Conservation (phyloP, 2,329 filamentous ascomycete species). For the Colletotrichum costaricense region DNA sequence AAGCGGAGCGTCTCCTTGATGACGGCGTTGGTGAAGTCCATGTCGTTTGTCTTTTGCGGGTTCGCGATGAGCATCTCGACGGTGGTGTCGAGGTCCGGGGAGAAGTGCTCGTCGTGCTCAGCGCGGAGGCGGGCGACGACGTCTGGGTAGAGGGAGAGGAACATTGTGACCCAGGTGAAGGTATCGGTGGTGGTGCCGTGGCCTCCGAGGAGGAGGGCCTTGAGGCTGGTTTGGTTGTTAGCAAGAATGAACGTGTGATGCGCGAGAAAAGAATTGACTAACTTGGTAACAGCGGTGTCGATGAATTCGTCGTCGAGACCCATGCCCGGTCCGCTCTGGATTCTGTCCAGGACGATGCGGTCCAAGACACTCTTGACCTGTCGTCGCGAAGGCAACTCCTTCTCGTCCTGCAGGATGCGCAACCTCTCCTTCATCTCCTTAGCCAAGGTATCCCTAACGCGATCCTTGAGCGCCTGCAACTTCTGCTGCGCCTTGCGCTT, state of each 20-base stretch:
- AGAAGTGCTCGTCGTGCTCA: constrained; percentile 42
- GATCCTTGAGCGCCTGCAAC: constrained; percentile 18
- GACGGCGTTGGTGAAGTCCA: constrained; percentile 63
- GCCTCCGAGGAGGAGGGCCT: constrained; percentile 42
- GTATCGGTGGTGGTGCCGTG: constrained; percentile 41
- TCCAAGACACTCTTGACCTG: constrained; percentile 39
- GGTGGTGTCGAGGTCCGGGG: constrained; percentile 43
- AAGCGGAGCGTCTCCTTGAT: constrained; percentile 65
- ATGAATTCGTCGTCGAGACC: constrained; percentile 36
- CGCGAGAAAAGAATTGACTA: neutral
- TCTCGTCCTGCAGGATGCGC: constrained; percentile 31
- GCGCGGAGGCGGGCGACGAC: constrained; percentile 36
- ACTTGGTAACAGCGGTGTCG: constrained; percentile 37
- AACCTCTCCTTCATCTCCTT: constrained; percentile 25
- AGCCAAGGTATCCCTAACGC: constrained; percentile 18
- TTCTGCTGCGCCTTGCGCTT: constrained; percentile 23
- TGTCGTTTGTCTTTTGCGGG: constrained; percentile 58
- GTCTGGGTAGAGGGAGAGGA: constrained; percentile 39
- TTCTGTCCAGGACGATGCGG: constrained; percentile 39
- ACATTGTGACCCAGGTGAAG: constrained; percentile 36
- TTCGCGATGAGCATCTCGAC: constrained; percentile 51
- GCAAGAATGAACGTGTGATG: neutral
- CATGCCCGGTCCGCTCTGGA: constrained; percentile 25
- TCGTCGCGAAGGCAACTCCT: constrained; percentile 33
- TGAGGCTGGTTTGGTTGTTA: constrained; percentile 36